phyloP scores from a whole-genome alignment of 495 filamentous ascomycete species.

The Daldinia decipiens region DNA sequence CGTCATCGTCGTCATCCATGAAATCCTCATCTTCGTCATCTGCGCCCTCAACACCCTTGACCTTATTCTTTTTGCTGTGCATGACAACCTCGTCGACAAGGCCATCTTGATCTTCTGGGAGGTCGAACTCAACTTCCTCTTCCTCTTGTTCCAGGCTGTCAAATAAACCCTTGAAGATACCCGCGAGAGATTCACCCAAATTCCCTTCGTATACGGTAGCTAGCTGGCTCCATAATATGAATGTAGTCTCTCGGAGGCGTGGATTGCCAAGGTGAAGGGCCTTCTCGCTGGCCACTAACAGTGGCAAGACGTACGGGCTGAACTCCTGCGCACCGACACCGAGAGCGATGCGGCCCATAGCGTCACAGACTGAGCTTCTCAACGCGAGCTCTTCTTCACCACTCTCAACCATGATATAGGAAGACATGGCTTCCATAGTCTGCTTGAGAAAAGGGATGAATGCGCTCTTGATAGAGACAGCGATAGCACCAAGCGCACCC shows the following conservation, averaged over 20 bases:
- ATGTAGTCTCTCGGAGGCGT: constrained; percentile 91
- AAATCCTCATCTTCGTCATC: constrained; percentile 69
- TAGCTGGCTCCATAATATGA: constrained; percentile 94
- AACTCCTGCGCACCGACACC: constrained; percentile 89
- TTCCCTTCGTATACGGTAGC: constrained; percentile 94
- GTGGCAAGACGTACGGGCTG: constrained; percentile 85
- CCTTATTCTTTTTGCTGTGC: constrained; percentile 84
- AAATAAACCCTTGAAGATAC: constrained; percentile 85
- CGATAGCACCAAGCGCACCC: constrained; percentile 89
- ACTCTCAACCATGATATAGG: constrained; percentile 86
- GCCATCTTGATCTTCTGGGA: constrained; percentile 80
- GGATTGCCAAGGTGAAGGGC: constrained; percentile 90
- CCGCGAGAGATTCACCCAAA: constrained; percentile 85
- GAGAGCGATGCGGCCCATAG: constrained; percentile 89
- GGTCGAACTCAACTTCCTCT: constrained; percentile 80
- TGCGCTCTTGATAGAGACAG: constrained; percentile 78
- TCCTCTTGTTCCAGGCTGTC: constrained; percentile 90
- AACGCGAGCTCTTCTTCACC: constrained; percentile 89
- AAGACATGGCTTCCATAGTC: constrained; percentile 85
- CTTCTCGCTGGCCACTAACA: constrained; percentile 93
- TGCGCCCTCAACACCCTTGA: constrained; percentile 65
- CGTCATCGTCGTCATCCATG: constrained; percentile 75
- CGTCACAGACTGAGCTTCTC: constrained; percentile 86
- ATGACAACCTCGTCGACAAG: constrained; percentile 77
- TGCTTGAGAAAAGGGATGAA: constrained; percentile 91